Base-by-base conservation (phyloP, 2,329 filamentous ascomycete species). In the Talaromyces rugulosus region DNA sequence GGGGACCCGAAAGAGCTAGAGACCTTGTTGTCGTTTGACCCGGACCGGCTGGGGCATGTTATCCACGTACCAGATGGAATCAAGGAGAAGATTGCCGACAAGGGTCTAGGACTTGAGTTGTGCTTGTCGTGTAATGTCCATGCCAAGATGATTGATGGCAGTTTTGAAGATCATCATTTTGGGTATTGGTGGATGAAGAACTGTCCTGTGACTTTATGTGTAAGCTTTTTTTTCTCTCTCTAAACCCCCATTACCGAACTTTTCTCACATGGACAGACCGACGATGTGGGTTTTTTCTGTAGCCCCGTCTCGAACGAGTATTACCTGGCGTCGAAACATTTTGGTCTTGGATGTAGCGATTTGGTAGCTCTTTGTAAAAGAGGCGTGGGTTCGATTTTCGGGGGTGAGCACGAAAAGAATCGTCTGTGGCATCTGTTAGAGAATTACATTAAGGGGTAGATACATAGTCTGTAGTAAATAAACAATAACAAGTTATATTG, bases 51-150 rank as follows among this genome's bases (percentile, higher is more conserved):
- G 9, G 91, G 91, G 0, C 91, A 95, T 76, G 90, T 92, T 9
- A 92, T 94, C 59, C 86, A 91, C 72, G 87, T 92, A 1, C 83
- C 86, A 0, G 82, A 87, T 1, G 75, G 76, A 30, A 77, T 88
- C n/a, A 87, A 83, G 70, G 70, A 74, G 52, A 81, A 85, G 66
- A 90, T 88, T 62, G 73, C 77, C 11, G 68, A 72, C 53, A 78
- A 80, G 12, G 80, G 80, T 1, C 71, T 93, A 31, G 89, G 88
- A 2, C 74, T 95, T 12, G 91, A 95, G 75, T 72, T 95, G 42
- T 95, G 91, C 64, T 77, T 95, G 64, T 91, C 87, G 66, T 94
- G 91, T 74, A 95, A 95, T 68, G 89, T 95, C 1, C 85, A 88
- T 66, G 89, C 89, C 1, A 87, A 86, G 66, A 87, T 95, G 85